These are phyloP conservation scores for Candida silvicultrix DNA, from an alignment of 805 yeast species.

Conservation along the genomic window DNA sequence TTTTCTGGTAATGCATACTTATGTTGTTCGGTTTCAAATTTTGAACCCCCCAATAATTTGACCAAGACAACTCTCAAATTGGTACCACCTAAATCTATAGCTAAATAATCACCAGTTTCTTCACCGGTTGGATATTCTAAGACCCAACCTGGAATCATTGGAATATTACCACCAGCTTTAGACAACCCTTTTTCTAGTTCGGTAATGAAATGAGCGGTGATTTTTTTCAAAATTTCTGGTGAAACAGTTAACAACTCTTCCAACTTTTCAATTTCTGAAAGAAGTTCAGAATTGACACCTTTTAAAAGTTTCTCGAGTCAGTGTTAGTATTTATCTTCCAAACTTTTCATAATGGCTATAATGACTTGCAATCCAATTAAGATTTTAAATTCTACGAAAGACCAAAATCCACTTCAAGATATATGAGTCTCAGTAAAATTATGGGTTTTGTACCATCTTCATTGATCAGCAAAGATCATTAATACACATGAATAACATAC, in stretches of 20 bases:
- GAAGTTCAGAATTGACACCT: slow-evolving; percentile 60
- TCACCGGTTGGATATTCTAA: slow-evolving; percentile 88
- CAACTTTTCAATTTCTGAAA: slow-evolving; percentile 48
- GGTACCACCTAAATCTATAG: slow-evolving; percentile 97
- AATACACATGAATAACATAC: slow-evolving; percentile 7
- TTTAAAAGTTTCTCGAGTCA: slow-evolving; percentile 15
- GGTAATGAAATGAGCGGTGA: slow-evolving; percentile 67
- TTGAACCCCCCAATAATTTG: slow-evolving; percentile 72
- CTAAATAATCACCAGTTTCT: slow-evolving; percentile 85
- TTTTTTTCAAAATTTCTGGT: slow-evolving; percentile 50
- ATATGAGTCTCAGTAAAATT: no score
- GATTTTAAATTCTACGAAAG: no score
- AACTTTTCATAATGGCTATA: no score
- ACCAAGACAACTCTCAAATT: slow-evolving; percentile 90
- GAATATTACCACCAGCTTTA: slow-evolving; percentile 76
- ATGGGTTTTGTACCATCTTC: no score
- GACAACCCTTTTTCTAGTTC: slow-evolving; percentile 82
- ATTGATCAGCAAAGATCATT: no score
- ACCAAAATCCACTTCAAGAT: no score
- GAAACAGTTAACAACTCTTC: slow-evolving; percentile 61
- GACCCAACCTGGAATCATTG: slow-evolving; percentile 98
- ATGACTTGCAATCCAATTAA: no score
- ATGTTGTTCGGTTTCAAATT: slow-evolving; percentile 81
- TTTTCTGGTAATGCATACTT: slow-evolving; percentile 74
- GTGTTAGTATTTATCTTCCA: no score